phyloP scores from a whole-genome alignment of 495 filamentous ascomycete species.

The Articulospora tetracladia region DNA sequence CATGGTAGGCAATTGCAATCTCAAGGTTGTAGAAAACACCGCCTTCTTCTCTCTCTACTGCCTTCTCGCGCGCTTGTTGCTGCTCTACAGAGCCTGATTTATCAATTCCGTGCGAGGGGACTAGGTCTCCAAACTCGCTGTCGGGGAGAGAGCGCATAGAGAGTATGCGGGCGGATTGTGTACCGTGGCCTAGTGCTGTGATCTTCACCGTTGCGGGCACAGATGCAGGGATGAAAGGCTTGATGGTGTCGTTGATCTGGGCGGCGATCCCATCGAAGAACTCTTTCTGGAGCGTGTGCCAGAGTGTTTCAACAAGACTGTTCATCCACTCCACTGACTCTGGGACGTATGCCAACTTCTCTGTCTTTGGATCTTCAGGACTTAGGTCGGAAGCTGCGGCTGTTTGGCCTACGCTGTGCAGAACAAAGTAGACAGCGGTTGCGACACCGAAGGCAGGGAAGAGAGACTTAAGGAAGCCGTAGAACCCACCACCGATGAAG shows the following conservation, averaged over 20 bases:
- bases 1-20: constrained; percentile 12
- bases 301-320: constrained; percentile 10
- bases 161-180: constrained; percentile 2
- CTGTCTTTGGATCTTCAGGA: constrained; percentile 1
- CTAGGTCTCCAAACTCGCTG: constrained; percentile 7
- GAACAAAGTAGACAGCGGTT: constrained; percentile 2
- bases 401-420: neutral
- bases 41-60: constrained; percentile 2
- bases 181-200: constrained; percentile 7
- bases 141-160: constrained; percentile 12
- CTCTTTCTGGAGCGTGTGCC: constrained; percentile 5
- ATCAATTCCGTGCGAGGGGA: constrained; percentile 6
- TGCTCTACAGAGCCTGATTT: constrained; percentile 5
- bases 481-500: constrained; percentile 11
- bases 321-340: constrained; percentile 16
- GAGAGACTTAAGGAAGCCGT: constrained; percentile 5
- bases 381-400: neutral
- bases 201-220: constrained; percentile 11
- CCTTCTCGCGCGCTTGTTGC: constrained; percentile 2
- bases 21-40: constrained; percentile 14
- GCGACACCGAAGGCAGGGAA: constrained; percentile 10
- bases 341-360: constrained; percentile 6
- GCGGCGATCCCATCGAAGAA: constrained; percentile 8
- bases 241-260: constrained; percentile 12
- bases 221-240: constrained; percentile 7